These are phyloP conservation scores for Monascus purpureus DNA, from an alignment of 495 filamentous ascomycete genomes.

Conservation along the genomic window DNA sequence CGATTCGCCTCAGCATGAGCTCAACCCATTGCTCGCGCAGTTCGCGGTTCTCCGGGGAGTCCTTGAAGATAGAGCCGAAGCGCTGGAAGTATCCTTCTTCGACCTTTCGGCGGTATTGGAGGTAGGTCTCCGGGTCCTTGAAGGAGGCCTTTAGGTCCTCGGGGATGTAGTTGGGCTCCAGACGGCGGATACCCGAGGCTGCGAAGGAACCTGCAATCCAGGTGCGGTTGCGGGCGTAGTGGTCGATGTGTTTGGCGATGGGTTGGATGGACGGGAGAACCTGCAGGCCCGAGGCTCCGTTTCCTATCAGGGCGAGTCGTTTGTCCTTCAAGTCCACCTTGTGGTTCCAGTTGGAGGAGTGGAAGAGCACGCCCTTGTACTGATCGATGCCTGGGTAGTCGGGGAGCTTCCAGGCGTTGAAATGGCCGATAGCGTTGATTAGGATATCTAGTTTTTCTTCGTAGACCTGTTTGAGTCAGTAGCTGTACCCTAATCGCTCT, in stretches of 20 bases:
- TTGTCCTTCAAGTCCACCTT: slow-evolving; percentile 35
- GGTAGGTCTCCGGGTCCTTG: slow-evolving; percentile 34
- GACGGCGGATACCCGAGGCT: slow-evolving; percentile 21
- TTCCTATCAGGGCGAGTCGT: slow-evolving; percentile 46
- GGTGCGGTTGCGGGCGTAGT: slow-evolving; percentile 52
- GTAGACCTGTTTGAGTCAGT: slow-evolving; percentile 22
- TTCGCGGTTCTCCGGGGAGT: slow-evolving; percentile 33
- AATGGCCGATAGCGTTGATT: slow-evolving; percentile 44
- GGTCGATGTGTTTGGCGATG: slow-evolving; percentile 41
- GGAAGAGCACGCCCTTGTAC: slow-evolving; percentile 35
- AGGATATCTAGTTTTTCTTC: slow-evolving; percentile 42
- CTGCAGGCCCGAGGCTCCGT: slow-evolving; percentile 43
- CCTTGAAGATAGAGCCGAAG: slow-evolving; percentile 41
- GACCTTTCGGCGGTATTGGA: slow-evolving; percentile 32
- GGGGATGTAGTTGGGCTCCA: slow-evolving; percentile 35
- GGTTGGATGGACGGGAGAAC: slow-evolving; percentile 43
- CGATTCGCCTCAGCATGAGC: slow-evolving; percentile 35
- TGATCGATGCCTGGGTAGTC: slow-evolving; percentile 34
- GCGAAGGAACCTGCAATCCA: slow-evolving; percentile 52
- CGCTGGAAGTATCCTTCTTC: slow-evolving; percentile 45
- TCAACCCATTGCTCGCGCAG: slow-evolving; percentile 36
- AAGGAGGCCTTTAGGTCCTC: slow-evolving; percentile 34
- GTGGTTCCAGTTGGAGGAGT: slow-evolving; percentile 42
- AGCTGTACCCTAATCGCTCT: too few species aligned
- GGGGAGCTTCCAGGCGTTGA: slow-evolving; percentile 41